Evolutionary conservation across 1,284 basidiomycete genomes (phyloP), one percentile per base, ranked within the genome.

Genomic region (Anthracocystis walkeri): DNA sequence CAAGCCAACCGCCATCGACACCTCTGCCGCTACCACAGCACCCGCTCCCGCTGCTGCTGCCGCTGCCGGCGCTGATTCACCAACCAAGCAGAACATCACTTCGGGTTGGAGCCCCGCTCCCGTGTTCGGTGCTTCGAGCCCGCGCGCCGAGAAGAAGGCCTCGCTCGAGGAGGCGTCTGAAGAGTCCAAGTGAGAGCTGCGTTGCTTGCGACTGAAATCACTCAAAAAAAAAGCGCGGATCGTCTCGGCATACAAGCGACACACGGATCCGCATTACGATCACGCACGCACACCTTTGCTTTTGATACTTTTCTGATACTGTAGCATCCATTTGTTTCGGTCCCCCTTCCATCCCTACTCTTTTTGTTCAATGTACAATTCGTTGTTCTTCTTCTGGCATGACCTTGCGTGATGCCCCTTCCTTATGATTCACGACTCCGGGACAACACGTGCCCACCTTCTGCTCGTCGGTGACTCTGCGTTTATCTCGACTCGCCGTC

Each of bases 21-120:
- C 65, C 8, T 66, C 64, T 12, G 23, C 44, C 44, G 44, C 44
- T 20, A 8, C 42, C 21, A 23, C 42, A n/a, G 8, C 42, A 20
- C 55, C 67, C 20, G 42, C 55, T 7, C 27, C 42, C 48, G 54
- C 54, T 38, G 53, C 31, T 44, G 51, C 55, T 35, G 16, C 55
- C 3, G 29, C 33, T 52, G 45, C 66, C 20, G 52, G 29, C 8
- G 29, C 29, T 5, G 29, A 29, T 29, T 29, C 67, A 23, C 67
- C 67, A 21, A 65, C 67, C 42, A 70, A 70, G 68, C 68, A 60
- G 23, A 65, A 58, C 49, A 58, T 65, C 52, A 63, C 56, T 25
- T 63, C 60, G n/a, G 59, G 51, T 10, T 66, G 64, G 64, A 73
- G 63, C 52, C 68, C 68, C 25, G 68, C 68, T 7, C 68, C 68